Evolutionary conservation across 164 flowering plant genomes (phyloP), one percentile per base, ranked within the genome.

Genomic region (Tinospora cordifolia): DNA sequence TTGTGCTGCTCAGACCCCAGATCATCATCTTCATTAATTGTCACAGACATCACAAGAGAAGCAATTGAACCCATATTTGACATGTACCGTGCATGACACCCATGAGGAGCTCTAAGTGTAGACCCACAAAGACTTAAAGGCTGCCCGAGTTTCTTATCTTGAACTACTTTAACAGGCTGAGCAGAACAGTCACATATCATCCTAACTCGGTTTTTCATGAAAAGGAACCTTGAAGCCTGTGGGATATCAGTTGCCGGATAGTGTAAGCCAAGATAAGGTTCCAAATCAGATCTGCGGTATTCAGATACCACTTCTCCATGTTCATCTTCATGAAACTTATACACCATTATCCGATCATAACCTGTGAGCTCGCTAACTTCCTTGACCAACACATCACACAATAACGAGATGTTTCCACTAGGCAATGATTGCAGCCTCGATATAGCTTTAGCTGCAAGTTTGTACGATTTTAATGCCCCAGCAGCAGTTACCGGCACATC

Each of bases 291-390:
- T 63, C 75, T 79, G 65, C 71, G 68, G 73, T 77, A 76, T 79
- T 89, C 93, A 3, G 93, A 85, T 63, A 89, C 68, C 44, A 89
- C 93, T 80, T 89, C 93, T 30, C 93, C 93, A 75, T 89, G 93
- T 71, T 86, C 90, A 79, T 89, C 93, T 72, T 87, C 93, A 67
- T 89, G 90, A 72, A 89, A 89, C 54, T 83, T 86, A 76, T 89
- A 89, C 38, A 83, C 91, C 93, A 89, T 89, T 7, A 89, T 85
- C 47, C 93, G 76, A 79, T 89, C 91, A 79, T 89, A 89, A 58
- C 90, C 91, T 2, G 87, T 85, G 72, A 89, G 75, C 14, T 87
- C 87, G 10, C 84, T 82, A 30, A 86, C 86, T 76, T 89, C 93
- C 69, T 78, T 82, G 24, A 87, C 91, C 72, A 89, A 73, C 36